Percentiles rank a stretch among this genome's conserved stretches.
Conservation (phyloP, 345 rosid species). For the Rhodamnia rubescens region DNA sequence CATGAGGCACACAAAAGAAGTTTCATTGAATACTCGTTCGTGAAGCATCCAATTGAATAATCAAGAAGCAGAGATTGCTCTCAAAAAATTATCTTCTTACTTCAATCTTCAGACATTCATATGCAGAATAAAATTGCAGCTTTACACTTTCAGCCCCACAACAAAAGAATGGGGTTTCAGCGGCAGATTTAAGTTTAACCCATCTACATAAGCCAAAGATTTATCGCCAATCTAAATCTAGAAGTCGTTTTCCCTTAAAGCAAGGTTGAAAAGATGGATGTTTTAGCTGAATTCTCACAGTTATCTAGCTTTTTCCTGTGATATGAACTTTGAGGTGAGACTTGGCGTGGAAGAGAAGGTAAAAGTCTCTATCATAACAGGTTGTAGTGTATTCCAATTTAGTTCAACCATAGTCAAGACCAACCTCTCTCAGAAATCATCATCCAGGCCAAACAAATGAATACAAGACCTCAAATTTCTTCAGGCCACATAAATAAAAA, state of each 20-base stretch:
- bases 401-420: neutral
- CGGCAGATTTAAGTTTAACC: neutral
- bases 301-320: neutral
- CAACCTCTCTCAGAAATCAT: neutral
- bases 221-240: neutral
- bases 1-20: neutral
- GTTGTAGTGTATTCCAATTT: neutral
- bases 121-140: neutral
- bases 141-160: neutral
- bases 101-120: neutral
- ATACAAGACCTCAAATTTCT: neutral
- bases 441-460: neutral
- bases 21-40: neutral
- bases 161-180: neutral
- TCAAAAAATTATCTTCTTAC: neutral
- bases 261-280: neutral
- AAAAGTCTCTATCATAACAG: neutral
- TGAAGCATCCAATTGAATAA: neutral
- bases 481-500: neutral
- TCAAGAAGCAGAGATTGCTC: neutral
- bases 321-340: neutral
- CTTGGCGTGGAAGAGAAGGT: neutral
- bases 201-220: neutral
- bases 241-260: neutral
- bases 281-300: neutral